phyloP scores from a whole-genome alignment of 345 rosid genomes.

The Eutrema heterophyllum region DNA sequence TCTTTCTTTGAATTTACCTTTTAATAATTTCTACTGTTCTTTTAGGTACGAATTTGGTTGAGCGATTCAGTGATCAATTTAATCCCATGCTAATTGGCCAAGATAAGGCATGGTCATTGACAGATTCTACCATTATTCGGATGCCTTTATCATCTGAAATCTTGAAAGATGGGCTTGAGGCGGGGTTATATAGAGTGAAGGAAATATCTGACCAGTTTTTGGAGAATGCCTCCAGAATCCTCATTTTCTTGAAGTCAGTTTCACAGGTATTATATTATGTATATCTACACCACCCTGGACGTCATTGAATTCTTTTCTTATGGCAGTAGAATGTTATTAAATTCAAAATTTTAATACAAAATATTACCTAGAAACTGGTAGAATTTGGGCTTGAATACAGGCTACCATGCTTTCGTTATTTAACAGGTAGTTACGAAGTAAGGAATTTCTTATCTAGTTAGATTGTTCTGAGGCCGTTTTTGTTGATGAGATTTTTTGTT shows the following conservation, averaged over 20 bases:
- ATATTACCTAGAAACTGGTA: neutral
- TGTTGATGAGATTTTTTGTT: neutral
- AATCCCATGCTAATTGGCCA: slow-evolving; percentile 76
- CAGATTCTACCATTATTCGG: slow-evolving; percentile 77
- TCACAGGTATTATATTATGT: slow-evolving; percentile 50
- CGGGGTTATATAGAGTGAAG: slow-evolving; percentile 59
- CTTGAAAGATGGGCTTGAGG: slow-evolving; percentile 70
- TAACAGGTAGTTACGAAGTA: neutral
- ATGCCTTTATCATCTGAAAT: slow-evolving; percentile 82
- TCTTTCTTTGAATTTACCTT: slow-evolving; percentile 2
- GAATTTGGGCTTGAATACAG: neutral
- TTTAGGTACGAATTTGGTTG: slow-evolving; percentile 75
- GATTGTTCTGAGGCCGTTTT: too few species aligned
- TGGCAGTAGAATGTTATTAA: neutral
- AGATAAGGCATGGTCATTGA: slow-evolving; percentile 59
- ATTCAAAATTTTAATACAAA: neutral
- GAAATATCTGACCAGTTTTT: slow-evolving; percentile 57
- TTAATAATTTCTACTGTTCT: slow-evolving; percentile 21
- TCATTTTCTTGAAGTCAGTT: slow-evolving; percentile 77
- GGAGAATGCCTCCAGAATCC: slow-evolving; percentile 74
- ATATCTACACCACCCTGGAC: neutral
- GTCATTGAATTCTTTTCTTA: neutral
- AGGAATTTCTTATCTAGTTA: neutral
- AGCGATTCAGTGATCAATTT: slow-evolving; percentile 82
- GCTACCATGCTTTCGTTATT: slow-evolving; percentile 1